These are phyloP conservation scores for Coccomyxa sp. DNA, from an alignment of 139 green algal genomes.

Conservation along the genomic window DNA sequence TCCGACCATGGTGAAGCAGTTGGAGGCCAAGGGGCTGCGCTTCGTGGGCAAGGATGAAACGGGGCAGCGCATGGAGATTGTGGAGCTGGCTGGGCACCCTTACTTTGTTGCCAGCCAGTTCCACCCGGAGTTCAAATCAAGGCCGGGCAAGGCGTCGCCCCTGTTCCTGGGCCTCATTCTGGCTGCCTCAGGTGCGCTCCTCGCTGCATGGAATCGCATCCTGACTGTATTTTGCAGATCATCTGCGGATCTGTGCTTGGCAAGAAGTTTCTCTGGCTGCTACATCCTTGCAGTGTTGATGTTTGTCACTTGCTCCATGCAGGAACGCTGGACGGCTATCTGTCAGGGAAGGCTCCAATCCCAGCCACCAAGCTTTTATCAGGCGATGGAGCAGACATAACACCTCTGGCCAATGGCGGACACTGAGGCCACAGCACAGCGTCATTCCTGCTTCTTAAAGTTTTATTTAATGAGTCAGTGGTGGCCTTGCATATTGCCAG, in stretches of 20 bases:
- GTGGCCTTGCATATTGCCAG: no score
- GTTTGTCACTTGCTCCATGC: no score
- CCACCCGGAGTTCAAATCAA: constrained; percentile 91
- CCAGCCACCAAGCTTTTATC: no score
- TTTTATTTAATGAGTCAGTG: no score
- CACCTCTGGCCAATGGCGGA: no score
- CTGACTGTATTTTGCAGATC: not conserved
- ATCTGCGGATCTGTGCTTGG: not conserved
- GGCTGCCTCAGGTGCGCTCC: constrained; percentile 9
- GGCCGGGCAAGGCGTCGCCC: constrained; percentile 68
- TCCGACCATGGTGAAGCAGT: constrained; percentile 76
- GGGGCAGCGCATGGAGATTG: constrained; percentile 93
- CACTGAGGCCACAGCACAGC: no score
- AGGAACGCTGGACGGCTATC: no score
- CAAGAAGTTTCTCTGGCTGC: not conserved
- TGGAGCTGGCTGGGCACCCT: constrained; percentile 84
- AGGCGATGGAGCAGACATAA: no score
- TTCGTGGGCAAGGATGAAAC: constrained; percentile 96
- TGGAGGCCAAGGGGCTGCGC: constrained; percentile 78
- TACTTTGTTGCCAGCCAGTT: constrained; percentile 91
- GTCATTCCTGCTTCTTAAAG: no score
- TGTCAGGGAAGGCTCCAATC: no score
- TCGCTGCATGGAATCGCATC: constrained; percentile 12
- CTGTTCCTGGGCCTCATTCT: constrained; percentile 71
- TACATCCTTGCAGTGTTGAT: not conserved